Evolutionary conservation across 768 basidiomycete species (phyloP), one percentile per base, ranked within the genome.

Genomic region (Hygrocybe coccinea): DNA sequence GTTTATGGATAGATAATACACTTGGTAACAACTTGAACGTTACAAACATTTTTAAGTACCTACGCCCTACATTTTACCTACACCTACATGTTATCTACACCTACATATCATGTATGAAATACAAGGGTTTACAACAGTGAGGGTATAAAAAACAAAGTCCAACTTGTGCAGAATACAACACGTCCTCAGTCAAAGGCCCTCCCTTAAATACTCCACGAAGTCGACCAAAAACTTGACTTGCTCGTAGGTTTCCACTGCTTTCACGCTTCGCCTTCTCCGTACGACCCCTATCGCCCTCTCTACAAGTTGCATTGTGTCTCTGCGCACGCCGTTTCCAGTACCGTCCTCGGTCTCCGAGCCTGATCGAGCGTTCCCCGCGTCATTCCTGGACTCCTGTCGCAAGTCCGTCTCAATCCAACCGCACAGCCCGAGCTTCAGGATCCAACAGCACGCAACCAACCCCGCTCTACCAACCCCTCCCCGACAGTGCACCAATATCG

Each of bases 401-500:
- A 36, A 50, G 14, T 24, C 47, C 37, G 45, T 59, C 61, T 74
- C 71, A 54, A 79, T 71, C 84, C 82, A 89, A 24, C 84, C 89
- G 64, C 81, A 95, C n/a, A 97, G 77, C 3, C 94, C 95, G 58
- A 97, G 83, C 68, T 90, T 91, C 56, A 95, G 77, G 67, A 90
- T 79, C 95, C 95, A 97, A 64, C 89, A 92, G 61, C 87, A 91
- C 1, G 93, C 94, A 44, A 97, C 78, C 22, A 97, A 78, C 1
- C 95, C 95, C 0, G 95, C 95, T 15, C 95, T 82, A 2, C 95
- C 95, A 6, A 98, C 88, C 3, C 95, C 95, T 14, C 95, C 95
- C 15, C 95, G 83, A 67, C 95, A 98, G 62, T 97, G 95, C 11
- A 87, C 88, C 10, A 95, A 78, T 8, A 94, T 79, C 8, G 82